phyloP scores from a whole-genome alignment of 768 basidiomycete genomes.

The Leccinum ochraceum region DNA sequence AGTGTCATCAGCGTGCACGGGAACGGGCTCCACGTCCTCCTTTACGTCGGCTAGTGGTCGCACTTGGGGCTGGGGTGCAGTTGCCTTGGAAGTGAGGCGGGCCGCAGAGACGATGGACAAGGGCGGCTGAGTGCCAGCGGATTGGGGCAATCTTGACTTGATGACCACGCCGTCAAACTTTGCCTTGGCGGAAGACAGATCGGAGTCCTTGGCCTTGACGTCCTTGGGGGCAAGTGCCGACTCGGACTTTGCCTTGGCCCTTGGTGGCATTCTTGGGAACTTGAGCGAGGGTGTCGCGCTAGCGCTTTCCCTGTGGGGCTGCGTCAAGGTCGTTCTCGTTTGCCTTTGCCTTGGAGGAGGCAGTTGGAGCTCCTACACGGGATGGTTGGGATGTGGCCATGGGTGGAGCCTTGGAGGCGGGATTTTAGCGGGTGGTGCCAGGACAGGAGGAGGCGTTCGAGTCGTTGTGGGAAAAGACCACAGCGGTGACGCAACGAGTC shows the following conservation, averaged over 20 bases:
- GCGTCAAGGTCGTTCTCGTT: constrained; percentile 49
- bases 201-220: constrained; percentile 60
- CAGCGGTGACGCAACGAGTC: constrained; percentile 59
- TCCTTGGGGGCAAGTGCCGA: constrained; percentile 34
- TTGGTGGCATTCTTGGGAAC: constrained; percentile 55
- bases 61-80: constrained; percentile 22
- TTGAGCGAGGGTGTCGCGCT: constrained; percentile 75
- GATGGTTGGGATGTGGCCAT: constrained; percentile 37
- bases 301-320: constrained; percentile 60
- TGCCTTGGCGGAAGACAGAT: constrained; percentile 42
- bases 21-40: constrained; percentile 22
- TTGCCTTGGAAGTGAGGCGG: constrained; percentile 39
- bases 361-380: constrained; percentile 42
- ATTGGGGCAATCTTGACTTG: constrained; percentile 44
- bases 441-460: constrained; percentile 66
- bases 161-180: constrained; percentile 66
- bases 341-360: constrained; percentile 37
- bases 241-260: constrained; percentile 26
- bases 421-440: constrained; percentile 57
- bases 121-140: constrained; percentile 47
- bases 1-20: constrained; percentile 47
- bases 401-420: constrained; percentile 40
- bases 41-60: constrained; percentile 33
- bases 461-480: constrained; percentile 57
- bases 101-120: constrained; percentile 51